These are phyloP conservation scores for Helotiales sp. DNA, from an alignment of 2,329 filamentous ascomycete species.

Conservation along the genomic window DNA sequence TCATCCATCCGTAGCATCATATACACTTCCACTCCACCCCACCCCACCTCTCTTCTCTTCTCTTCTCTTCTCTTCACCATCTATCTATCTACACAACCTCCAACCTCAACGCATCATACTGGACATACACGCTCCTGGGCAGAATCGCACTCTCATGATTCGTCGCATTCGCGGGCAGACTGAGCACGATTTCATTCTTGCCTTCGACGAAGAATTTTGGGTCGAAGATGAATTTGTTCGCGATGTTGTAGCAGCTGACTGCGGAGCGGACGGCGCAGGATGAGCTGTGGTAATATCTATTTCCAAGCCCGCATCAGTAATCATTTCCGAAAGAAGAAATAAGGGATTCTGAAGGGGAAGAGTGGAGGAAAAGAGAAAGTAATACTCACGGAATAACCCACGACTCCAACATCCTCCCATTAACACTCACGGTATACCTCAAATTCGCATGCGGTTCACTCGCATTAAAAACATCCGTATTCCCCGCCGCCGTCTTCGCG, in stretches of 20 bases:
- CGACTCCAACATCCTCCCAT: slow-evolving; percentile 51
- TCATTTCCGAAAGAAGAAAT: background rate
- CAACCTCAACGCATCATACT: slow-evolving; percentile 68
- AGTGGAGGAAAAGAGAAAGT: background rate
- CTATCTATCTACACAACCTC: slow-evolving; percentile 48
- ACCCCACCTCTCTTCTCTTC: too few relatives aligned
- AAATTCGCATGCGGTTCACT: slow-evolving; percentile 59
- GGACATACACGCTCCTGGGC: slow-evolving; percentile 61
- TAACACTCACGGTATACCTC: slow-evolving; percentile 55
- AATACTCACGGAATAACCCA: slow-evolving; percentile 60
- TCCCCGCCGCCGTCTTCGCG: slow-evolving; percentile 65
- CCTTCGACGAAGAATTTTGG: slow-evolving; percentile 53
- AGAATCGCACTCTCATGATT: slow-evolving; percentile 63
- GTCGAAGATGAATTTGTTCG: slow-evolving; percentile 64
- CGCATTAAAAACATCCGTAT: slow-evolving; percentile 62
- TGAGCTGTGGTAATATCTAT: slow-evolving; percentile 58
- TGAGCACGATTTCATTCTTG: slow-evolving; percentile 60
- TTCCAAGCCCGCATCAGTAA: slow-evolving; percentile 4
- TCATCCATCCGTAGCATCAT: too few relatives aligned
- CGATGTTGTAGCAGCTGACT: slow-evolving; percentile 65
- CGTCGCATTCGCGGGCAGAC: slow-evolving; percentile 63
- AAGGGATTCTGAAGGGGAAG: slow-evolving; percentile 52
- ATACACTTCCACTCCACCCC: too few relatives aligned
- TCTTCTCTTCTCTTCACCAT: background rate
- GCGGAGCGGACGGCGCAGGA: slow-evolving; percentile 66